Evolutionary conservation across 2,329 filamentous ascomycete species (phyloP).

Genomic region (Emmonsiellopsis sp.): DNA sequence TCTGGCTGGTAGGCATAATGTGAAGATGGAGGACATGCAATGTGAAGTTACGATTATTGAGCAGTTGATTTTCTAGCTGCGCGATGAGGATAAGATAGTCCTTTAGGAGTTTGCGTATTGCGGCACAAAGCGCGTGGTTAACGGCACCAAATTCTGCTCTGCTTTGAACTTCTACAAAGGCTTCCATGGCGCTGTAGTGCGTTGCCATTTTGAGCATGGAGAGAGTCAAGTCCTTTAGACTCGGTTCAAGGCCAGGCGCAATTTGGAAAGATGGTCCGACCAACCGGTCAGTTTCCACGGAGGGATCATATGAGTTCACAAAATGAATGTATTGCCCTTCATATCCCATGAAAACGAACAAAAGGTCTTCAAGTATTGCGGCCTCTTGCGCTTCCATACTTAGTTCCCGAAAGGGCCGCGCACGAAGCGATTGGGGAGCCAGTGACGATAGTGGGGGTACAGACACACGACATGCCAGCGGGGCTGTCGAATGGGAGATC

Average conservation of each 20-base stretch:
- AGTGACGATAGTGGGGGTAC: slow-evolving; percentile 54
- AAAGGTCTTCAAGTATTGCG: slow-evolving; percentile 76
- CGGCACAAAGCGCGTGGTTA: slow-evolving; percentile 92
- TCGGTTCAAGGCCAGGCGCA: slow-evolving; percentile 77
- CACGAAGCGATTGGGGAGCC: slow-evolving; percentile 61
- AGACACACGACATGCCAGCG: slow-evolving; percentile 61
- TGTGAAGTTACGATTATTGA: slow-evolving; percentile 83
- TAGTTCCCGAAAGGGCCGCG: slow-evolving; percentile 59
- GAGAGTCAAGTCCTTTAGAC: slow-evolving; percentile 73
- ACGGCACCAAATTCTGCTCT: slow-evolving; percentile 87
- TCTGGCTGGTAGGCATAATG: slow-evolving; percentile 80
- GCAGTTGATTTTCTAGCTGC: slow-evolving; percentile 84
- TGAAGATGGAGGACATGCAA: slow-evolving; percentile 89
- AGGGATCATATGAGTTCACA: slow-evolving; percentile 69
- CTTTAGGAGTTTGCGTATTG: slow-evolving; percentile 80
- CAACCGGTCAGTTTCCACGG: slow-evolving; percentile 76
- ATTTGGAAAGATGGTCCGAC: slow-evolving; percentile 75
- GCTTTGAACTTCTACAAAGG: slow-evolving; percentile 91
- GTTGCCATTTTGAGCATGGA: slow-evolving; percentile 93
- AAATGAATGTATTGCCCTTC: slow-evolving; percentile 97
- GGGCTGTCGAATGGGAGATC: slow-evolving; percentile 59
- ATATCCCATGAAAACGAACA: slow-evolving; percentile 96
- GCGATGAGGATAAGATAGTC: slow-evolving; percentile 90
- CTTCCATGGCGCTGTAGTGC: slow-evolving; percentile 82
- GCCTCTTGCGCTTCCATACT: slow-evolving; percentile 76